Percentiles rank a stretch among this genome's conserved stretches.
Evolutionary conservation across 2,329 filamentous ascomycete genomes (phyloP).

Genomic region (Aspergillus costaricaensis): DNA sequence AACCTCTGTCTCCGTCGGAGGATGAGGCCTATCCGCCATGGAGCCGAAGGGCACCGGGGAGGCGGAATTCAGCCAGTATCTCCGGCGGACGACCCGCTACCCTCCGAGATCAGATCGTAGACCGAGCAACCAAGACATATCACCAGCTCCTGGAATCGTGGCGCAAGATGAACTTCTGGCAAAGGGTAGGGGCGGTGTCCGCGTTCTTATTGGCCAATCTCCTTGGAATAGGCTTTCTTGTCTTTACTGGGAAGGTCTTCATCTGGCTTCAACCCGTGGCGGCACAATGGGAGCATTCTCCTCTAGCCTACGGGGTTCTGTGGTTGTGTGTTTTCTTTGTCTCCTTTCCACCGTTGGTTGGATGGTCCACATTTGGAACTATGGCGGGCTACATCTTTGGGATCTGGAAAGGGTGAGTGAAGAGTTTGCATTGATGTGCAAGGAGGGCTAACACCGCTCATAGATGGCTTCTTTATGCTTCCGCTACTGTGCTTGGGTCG

Average conservation of each 20-base stretch:
- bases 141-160: constrained; percentile 38
- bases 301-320: constrained; percentile 71
- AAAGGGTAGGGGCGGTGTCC: constrained; percentile 61
- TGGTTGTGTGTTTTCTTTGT: constrained; percentile 74
- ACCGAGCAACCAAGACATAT: constrained; percentile 38
- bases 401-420: constrained; percentile 67
- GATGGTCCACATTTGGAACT: constrained; percentile 77
- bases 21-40: constrained; percentile 52
- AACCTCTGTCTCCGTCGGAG: constrained; percentile 49
- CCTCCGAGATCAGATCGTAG: constrained; percentile 43
- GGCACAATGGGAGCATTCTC: constrained; percentile 72
- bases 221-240: constrained; percentile 66
- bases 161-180: constrained; percentile 51
- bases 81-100: constrained; percentile 33
- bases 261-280: constrained; percentile 71
- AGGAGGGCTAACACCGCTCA: constrained; percentile 26
- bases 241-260: constrained; percentile 82
- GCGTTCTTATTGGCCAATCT: constrained; percentile 55
- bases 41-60: constrained; percentile 49
- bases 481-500: constrained; percentile 76
- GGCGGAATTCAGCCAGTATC: constrained; percentile 43
- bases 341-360: constrained; percentile 83
- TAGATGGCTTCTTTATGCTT: constrained; percentile 81
- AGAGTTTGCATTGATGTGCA: neutral
- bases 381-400: constrained; percentile 72